These are phyloP conservation scores for Meyerozyma athensensis DNA, from an alignment of 1,139 yeast species.

Conservation along the genomic window DNA sequence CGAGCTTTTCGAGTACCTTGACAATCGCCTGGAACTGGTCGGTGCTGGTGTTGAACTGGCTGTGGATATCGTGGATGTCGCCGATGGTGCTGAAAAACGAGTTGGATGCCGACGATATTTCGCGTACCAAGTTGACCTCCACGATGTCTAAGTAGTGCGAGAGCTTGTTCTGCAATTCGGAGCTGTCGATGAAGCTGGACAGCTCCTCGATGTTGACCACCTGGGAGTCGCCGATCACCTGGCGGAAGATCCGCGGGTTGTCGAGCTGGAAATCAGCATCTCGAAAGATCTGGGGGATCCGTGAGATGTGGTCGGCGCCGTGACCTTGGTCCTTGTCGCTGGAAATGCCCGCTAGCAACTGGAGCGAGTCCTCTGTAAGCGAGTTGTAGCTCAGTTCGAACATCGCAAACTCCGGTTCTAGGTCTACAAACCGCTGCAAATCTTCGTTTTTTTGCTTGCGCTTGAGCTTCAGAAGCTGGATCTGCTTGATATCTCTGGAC, in stretches of 20 bases:
- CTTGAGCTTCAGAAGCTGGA: constrained; percentile 56
- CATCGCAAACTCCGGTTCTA: constrained; percentile 50
- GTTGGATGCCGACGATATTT: constrained; percentile 78
- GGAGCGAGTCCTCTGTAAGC: constrained; percentile 46
- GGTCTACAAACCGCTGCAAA: constrained; percentile 42
- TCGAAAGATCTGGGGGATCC: constrained; percentile 68
- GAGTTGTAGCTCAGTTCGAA: constrained; percentile 48
- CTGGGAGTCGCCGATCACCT: constrained; percentile 45
- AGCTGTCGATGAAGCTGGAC: constrained; percentile 29
- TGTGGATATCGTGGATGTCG: constrained; percentile 63
- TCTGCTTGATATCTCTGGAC: constrained; percentile 77
- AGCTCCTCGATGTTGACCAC: constrained; percentile 7
- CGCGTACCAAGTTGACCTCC: constrained; percentile 73
- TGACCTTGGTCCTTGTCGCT: constrained; percentile 12
- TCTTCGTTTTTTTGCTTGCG: constrained; percentile 46
- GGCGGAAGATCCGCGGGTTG: constrained; percentile 78
- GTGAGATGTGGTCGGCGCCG: constrained; percentile 15
- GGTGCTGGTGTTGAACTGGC: constrained; percentile 51
- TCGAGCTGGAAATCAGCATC: constrained; percentile 72
- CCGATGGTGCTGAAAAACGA: constrained; percentile 82
- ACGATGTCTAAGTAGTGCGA: constrained; percentile 82
- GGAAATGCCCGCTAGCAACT: constrained; percentile 30
- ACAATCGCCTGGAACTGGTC: constrained; percentile 44
- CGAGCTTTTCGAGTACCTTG: constrained; percentile 36
- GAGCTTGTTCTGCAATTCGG: constrained; percentile 70